Evolutionary conservation across 2,329 filamentous ascomycete genomes (phyloP).

Genomic region (Aspergillus proliferans): DNA sequence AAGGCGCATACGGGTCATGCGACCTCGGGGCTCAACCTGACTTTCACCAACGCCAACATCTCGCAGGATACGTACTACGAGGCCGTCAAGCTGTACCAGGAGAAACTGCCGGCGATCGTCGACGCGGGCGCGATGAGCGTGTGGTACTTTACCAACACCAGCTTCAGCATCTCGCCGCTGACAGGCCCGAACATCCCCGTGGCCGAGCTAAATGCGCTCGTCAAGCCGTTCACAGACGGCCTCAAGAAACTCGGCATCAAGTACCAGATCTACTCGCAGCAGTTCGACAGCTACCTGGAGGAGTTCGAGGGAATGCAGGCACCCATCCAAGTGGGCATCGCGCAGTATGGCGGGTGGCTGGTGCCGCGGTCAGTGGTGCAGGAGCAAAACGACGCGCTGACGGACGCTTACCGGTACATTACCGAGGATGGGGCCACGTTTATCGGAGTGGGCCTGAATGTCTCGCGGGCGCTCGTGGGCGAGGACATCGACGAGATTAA

Average conservation of each 20-base stretch:
- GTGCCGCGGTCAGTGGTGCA: slow-evolving; percentile 31
- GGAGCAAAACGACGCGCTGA: slow-evolving; percentile 25
- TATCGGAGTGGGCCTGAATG: slow-evolving; percentile 35
- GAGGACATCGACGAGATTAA: slow-evolving; percentile 42
- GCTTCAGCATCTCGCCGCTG: slow-evolving; percentile 41
- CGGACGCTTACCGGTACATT: slow-evolving; percentile 28
- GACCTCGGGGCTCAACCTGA: slow-evolving; percentile 42
- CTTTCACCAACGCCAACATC: slow-evolving; percentile 30
- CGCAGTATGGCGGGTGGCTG: slow-evolving; percentile 27
- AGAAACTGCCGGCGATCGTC: slow-evolving; percentile 43
- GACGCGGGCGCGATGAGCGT: slow-evolving; percentile 46
- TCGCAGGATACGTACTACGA: slow-evolving; percentile 44
- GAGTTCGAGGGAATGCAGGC: slow-evolving; percentile 27
- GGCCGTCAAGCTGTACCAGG: slow-evolving; percentile 44
- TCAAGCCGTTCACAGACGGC: slow-evolving; percentile 40
- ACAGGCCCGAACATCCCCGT: slow-evolving; percentile 45
- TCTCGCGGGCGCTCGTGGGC: slow-evolving; percentile 27
- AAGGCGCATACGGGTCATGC: slow-evolving; percentile 44
- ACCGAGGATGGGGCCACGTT: slow-evolving; percentile 28
- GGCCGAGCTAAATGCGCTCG: slow-evolving; percentile 38
- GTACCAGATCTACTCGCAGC: slow-evolving; percentile 21
- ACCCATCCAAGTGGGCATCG: slow-evolving; percentile 34
- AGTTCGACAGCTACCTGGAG: slow-evolving; percentile 27
- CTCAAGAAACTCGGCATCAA: slow-evolving; percentile 33
- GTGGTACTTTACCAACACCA: slow-evolving; percentile 49